Percentiles rank a stretch among this genome's conserved stretches.
Conservation (phyloP, 129 eudicot genomes). For the Chrysanthemum seticuspe region DNA sequence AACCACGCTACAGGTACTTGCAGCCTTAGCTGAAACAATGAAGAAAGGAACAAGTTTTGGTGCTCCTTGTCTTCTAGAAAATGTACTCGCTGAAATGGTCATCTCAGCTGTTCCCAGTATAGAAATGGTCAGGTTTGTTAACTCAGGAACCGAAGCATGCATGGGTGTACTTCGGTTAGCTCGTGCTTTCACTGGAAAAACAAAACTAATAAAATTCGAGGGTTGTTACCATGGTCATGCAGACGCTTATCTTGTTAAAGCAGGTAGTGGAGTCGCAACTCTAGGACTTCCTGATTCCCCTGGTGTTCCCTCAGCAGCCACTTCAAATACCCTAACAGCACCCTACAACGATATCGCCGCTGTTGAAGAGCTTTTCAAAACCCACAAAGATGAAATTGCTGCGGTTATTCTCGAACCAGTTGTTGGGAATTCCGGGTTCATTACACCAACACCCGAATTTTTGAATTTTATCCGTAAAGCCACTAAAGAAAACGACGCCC, state of each 20-base stretch:
- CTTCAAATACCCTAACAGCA: slow-evolving; percentile 61
- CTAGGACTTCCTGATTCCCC: slow-evolving; percentile 98
- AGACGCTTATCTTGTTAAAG: slow-evolving; percentile 87
- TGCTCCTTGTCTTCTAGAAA: slow-evolving; percentile 96
- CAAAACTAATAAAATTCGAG: slow-evolving; percentile 73
- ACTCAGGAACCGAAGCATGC: slow-evolving; percentile 98
- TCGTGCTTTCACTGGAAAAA: slow-evolving; percentile 78
- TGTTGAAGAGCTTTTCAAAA: slow-evolving; percentile 49
- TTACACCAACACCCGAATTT: slow-evolving; percentile 77
- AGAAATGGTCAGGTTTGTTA: slow-evolving; percentile 95
- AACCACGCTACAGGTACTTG: slow-evolving; percentile 63
- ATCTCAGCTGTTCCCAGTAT: slow-evolving; percentile 91
- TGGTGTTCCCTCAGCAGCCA: slow-evolving; percentile 83
- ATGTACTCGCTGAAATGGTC: slow-evolving; percentile 78
- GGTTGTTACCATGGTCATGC: slow-evolving; percentile 99
- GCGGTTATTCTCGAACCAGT: slow-evolving; percentile 89
- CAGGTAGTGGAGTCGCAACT: slow-evolving; percentile 98
- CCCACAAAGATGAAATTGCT: slow-evolving; percentile 81
- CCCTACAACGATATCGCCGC: slow-evolving; percentile 77
- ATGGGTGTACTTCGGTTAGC: slow-evolving; percentile 98
- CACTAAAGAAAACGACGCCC: slow-evolving; percentile 68
- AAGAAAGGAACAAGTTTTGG: slow-evolving; percentile 99
- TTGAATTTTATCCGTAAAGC: slow-evolving; percentile 51
- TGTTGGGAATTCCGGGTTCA: slow-evolving; percentile 94
- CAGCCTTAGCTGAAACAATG: slow-evolving; percentile 97